Evolutionary conservation across 2,329 filamentous ascomycete species (phyloP), one percentile per base, ranked within the genome.

Genomic region (Elsinoe fawcettii): DNA sequence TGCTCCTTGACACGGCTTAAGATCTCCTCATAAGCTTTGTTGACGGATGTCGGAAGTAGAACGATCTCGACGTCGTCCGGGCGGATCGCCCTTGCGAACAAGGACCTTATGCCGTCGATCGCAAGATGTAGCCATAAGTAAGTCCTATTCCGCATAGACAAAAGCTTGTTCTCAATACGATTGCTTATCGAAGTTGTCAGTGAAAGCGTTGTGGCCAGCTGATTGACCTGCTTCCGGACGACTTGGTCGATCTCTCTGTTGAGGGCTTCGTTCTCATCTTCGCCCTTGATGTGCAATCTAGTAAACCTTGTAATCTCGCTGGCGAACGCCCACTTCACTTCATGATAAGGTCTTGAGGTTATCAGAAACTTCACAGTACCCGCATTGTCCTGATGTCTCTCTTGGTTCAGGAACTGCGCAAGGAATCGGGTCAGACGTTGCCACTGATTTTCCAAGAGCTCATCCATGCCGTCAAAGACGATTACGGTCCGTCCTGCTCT

Each of bases 81-180:
- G 63, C 53, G n/a, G 56, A 60, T 43, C 54, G 56, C 61, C 36
- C 58, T 27, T 25, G 36, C 27, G 16, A 61, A 49, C 6, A 51
- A 60, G 4, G 51, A 18, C 12, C 54, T 7, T 22, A 67, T 62
- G 22, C 56, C 36, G 7, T 65, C 63, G 14, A 67, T 60, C 0
- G 59, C 63, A 11, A 68, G 54, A 25, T 63, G 30, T 8, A 66
- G 51, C 67, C 66, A 70, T 16, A 69, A 60, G 43, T 68, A 68
- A 1, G 67, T 70, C 3, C 67, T 60, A 46, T 69, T 47, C 22
- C 61, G 30, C 54, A 66, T 67, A 1, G 59, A 14, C 4, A 60
- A 51, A 4, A 64, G 57, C 9, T 25, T 41, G 2, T 32, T 9
- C 36, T 30, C 56, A 18, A 55, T 32, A 23, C 18, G 37, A 30